phyloP scores from a whole-genome alignment of 305 asterid species.

The Rubia tinctorum region DNA sequence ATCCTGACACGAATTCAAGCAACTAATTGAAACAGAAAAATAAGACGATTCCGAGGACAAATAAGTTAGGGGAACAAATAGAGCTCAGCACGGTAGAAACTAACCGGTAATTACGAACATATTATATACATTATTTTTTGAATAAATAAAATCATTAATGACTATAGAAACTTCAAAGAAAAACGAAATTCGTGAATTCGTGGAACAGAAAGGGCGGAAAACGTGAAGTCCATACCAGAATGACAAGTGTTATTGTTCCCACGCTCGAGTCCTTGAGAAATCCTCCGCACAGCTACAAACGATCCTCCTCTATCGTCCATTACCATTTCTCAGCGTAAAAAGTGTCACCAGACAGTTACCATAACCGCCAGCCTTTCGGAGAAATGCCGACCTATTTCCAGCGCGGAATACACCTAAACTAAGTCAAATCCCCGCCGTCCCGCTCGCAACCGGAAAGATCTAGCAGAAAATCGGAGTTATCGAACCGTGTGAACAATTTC shows the following conservation, averaged over 20 bases:
- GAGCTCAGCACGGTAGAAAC: not conserved
- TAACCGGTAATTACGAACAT: not conserved
- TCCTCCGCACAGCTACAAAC: constrained; percentile 92
- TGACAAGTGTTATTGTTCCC: constrained; percentile 64
- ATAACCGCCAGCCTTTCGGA: constrained; percentile 7
- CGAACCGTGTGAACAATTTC: not conserved
- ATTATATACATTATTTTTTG: not conserved
- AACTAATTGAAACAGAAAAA: not conserved
- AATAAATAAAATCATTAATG: not conserved
- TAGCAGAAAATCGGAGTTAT: not conserved
- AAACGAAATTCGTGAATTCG: not conserved
- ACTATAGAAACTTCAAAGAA: not conserved
- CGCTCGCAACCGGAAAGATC: constrained; percentile 10
- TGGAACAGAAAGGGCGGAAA: not conserved
- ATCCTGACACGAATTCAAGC: constrained; percentile 13
- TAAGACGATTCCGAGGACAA: not conserved
- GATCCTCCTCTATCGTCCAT: constrained; percentile 97
- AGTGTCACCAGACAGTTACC: not conserved
- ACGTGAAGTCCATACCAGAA: constrained; percentile 28
- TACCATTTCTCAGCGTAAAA: constrained; percentile 16
- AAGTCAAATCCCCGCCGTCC: constrained; percentile 2
- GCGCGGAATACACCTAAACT: not conserved
- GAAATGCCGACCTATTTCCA: constrained; percentile 6
- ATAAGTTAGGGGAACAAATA: constrained; percentile 10
- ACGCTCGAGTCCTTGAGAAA: constrained; percentile 88